Percentiles rank a stretch among this genome's conserved stretches.
Conservation (phyloP, 371 early-diverging fungal genomes). For the Mortierella sp. region DNA sequence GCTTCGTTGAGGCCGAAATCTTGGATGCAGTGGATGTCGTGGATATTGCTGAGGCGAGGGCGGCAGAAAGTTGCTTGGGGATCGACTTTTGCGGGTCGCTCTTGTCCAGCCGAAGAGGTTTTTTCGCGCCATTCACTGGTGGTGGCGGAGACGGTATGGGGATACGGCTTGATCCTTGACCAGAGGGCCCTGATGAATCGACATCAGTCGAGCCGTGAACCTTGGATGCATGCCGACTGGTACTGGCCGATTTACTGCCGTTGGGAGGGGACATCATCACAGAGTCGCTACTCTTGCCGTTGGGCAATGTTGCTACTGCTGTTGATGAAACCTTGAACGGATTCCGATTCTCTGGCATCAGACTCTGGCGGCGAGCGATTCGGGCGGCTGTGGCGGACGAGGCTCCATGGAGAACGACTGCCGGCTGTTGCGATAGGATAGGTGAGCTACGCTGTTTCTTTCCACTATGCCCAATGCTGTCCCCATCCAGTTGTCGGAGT, state of each 20-base stretch:
- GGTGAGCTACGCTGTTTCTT: conserved; percentile 18
- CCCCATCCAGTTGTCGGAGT: conserved; percentile 20
- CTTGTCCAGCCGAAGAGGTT: not conserved
- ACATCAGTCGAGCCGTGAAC: not conserved
- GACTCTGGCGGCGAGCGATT: conserved; percentile 32
- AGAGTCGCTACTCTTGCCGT: not conserved
- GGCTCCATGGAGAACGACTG: conserved; percentile 10
- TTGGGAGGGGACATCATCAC: not conserved
- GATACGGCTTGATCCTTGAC: conserved; percentile 11
- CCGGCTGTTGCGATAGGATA: not conserved
- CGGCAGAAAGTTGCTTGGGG: not conserved
- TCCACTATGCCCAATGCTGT: not conserved
- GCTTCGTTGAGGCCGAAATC: not conserved
- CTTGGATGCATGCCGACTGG: too few relatives aligned
- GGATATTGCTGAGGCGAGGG: not conserved
- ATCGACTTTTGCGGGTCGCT: conserved; percentile 1
- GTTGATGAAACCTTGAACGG: not conserved
- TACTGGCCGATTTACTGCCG: not conserved
- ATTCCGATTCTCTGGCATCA: conserved; percentile 16
- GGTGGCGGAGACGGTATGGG: conserved; percentile 13
- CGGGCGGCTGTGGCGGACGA: conserved; percentile 43
- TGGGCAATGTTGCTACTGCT: not conserved
- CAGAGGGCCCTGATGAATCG: not conserved
- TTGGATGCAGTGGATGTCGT: not conserved
- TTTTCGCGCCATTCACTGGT: not conserved